phyloP scores from a whole-genome alignment of 371 early-diverging fungal genomes.

The Mucor circinelloides region DNA sequence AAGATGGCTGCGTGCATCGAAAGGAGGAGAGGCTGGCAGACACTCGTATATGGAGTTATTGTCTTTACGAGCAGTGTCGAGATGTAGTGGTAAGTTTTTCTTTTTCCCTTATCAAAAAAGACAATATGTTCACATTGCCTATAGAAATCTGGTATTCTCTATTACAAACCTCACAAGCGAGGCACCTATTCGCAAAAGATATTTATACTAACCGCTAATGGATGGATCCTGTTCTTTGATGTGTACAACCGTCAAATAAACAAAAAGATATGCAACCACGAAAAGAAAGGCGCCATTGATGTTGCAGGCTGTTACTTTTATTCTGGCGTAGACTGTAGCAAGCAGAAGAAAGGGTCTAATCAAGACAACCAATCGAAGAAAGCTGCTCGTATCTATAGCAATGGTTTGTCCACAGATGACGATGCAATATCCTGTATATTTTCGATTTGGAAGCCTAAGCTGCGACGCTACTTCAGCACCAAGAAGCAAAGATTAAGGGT shows the following conservation, averaged over 20 bases:
- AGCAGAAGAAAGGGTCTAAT: constrained; percentile 20
- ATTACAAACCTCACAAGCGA: constrained; percentile 50
- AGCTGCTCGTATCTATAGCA: constrained; percentile 47
- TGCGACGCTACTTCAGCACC: constrained; percentile 40
- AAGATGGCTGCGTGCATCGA: constrained; percentile 1
- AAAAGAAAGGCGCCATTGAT: constrained; percentile 44
- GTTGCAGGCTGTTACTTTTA: constrained; percentile 57
- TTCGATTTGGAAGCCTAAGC: constrained; percentile 57
- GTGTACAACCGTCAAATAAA: constrained; percentile 37
- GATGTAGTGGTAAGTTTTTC: constrained; percentile 36
- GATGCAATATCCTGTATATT: constrained; percentile 55
- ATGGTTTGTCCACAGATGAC: constrained; percentile 55
- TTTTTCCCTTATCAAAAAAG: not conserved
- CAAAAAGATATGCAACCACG: constrained; percentile 40
- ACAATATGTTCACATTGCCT: too few species aligned
- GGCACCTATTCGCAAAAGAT: constrained; percentile 56
- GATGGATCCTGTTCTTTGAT: constrained; percentile 52
- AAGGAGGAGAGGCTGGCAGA: constrained; percentile 27
- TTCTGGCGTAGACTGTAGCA: constrained; percentile 46
- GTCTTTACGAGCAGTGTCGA: constrained; percentile 45
- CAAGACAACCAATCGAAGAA: constrained; percentile 30
- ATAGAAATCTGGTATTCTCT: constrained; percentile 62
- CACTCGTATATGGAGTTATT: constrained; percentile 61
- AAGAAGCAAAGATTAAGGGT: constrained; percentile 30
- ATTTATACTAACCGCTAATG: constrained; percentile 52